Percentiles rank a stretch among this genome's conserved stretches.
phyloP scores from a whole-genome alignment of 768 basidiomycete species.

The Phlebiopsis gigantea region DNA sequence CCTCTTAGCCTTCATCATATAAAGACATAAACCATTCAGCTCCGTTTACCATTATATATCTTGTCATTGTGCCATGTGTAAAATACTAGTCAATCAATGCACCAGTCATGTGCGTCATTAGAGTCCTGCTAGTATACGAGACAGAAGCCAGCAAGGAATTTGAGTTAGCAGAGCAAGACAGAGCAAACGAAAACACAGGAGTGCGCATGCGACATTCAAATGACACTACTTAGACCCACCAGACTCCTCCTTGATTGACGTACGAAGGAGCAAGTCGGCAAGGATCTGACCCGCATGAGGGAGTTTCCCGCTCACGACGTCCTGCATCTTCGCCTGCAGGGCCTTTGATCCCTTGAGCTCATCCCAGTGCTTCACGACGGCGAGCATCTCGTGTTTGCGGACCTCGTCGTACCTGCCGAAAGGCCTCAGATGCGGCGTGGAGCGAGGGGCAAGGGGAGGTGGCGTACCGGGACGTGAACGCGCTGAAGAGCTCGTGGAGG shows the following conservation, averaged over 20 bases:
- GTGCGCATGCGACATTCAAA: too few relatives aligned
- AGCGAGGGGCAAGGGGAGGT: background rate
- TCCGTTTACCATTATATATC: background rate
- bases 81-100: too few relatives aligned
- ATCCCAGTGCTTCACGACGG: slow-evolving; percentile 13
- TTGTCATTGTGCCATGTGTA: background rate
- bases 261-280: background rate
- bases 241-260: background rate
- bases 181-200: too few relatives aligned
- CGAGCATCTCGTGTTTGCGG: slow-evolving; percentile 10
- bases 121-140: too few relatives aligned
- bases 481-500: slow-evolving; percentile 14
- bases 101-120: too few relatives aligned
- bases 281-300: slow-evolving; percentile 2
- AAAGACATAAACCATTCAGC: background rate
- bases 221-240: background rate
- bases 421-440: background rate
- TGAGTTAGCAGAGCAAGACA: too few relatives aligned
- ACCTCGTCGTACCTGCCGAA: slow-evolving; percentile 10
- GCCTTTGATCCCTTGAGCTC: slow-evolving; percentile 2
- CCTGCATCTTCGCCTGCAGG: slow-evolving; percentile 9
- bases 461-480: slow-evolving; percentile 11
- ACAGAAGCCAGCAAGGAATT: too few relatives aligned
- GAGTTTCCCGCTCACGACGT: slow-evolving; percentile 3
- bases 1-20: background rate